Evolutionary conservation across 148 eudicot genomes (phyloP).

Genomic region (Selenicereus undatus): DNA sequence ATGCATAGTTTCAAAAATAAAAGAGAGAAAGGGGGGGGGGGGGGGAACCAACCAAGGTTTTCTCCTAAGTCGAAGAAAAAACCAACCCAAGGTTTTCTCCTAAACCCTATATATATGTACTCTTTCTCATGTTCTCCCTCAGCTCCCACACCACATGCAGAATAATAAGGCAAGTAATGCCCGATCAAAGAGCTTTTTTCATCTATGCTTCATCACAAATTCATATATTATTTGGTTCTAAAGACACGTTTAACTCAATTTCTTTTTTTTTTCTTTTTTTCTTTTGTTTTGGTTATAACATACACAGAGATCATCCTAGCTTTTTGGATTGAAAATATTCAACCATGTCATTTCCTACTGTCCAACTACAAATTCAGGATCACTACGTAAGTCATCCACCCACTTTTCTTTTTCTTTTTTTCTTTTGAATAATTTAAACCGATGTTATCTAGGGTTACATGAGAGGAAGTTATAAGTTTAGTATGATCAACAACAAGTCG

Average conservation of each 20-base stretch:
- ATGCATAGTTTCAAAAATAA: too few relatives aligned
- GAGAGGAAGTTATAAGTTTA: too few relatives aligned
- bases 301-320: background rate
- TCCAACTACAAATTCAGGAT: slow-evolving; percentile 56
- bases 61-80: too few relatives aligned
- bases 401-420: too few relatives aligned
- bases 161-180: background rate
- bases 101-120: background rate
- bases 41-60: too few relatives aligned
- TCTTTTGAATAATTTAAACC: too few relatives aligned
- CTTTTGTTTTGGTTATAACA: background rate
- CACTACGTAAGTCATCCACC: slow-evolving; percentile 40
- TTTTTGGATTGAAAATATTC: background rate
- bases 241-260: background rate
- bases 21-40: too few relatives aligned
- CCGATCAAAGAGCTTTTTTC: too few relatives aligned
- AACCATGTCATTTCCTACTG: slow-evolving; percentile 55
- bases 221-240: background rate
- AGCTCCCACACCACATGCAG: background rate
- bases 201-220: too few relatives aligned
- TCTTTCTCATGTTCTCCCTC: background rate
- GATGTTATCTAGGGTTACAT: too few relatives aligned
- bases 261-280: background rate
- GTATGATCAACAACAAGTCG: too few relatives aligned
- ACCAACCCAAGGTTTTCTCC: too few relatives aligned